Base-by-base conservation (phyloP, 208 protist genomes). In the Crithidia bombi region DNA sequence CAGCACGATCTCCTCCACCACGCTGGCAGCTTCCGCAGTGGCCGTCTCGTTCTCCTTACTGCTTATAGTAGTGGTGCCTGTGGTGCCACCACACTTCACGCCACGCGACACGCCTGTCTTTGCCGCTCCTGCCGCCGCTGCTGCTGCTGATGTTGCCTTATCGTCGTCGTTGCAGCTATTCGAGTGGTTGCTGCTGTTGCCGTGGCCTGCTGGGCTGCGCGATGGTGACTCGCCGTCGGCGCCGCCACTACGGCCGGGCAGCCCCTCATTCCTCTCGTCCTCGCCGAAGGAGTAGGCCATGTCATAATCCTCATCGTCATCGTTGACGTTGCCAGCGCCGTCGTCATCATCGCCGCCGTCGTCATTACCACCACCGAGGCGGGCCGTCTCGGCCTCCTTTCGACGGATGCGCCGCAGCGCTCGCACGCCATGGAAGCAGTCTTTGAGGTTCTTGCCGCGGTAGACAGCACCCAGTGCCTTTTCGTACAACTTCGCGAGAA, bases 341-440 rank as follows among this genome's bases (percentile, higher is more conserved):
- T 52, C 36, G 17, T 62, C 44, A n/a, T 54, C 47, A 4, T 33
- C 33, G n/a, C 1, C 61, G 46, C 28, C 47, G 17, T 23, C 61
- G 55, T 51, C 75, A 33, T 4, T 25, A 2, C 12, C 52, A 17
- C 58, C 64, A 36, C 10, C 75, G 43, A 64, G 25, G 39, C 72
- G 56, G 9, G 70, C 72, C 39, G 67, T 82, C 35, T 70, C 69
- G 19, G 72, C 56, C 46, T 82, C 75, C 62, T 82, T 85, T 15
- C 81, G 76, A 3, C 73, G 81, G 23, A 92, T 65, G 23, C 68
- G 77, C 33, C 76, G 78, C 25, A 94, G 67, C 33, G 70, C 65
- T 3, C 75, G 81, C 46, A 91, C 63, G 26, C 87, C 85, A 66
- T 93, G 78, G 61, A 93, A 90, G 59, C 64, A 79, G 38, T 88